Percentiles rank a stretch among this genome's conserved stretches.
Conservation (phyloP, 1,139 yeast species). For the Kodamaea sp. region DNA sequence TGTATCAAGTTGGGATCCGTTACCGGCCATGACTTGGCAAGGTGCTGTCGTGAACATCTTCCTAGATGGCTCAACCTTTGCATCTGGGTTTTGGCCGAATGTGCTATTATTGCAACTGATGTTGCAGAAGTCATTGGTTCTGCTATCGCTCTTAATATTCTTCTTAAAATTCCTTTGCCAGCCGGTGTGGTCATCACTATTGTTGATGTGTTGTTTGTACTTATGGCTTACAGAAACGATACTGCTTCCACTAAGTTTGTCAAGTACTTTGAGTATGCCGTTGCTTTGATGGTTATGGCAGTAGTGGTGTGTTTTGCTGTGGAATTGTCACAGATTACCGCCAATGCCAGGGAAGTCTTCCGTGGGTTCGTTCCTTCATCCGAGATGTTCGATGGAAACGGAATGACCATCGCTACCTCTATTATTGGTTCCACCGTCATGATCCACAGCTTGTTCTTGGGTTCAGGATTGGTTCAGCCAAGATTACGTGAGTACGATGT, state of each 20-base stretch:
- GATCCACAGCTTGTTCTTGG: slow-evolving; percentile 78
- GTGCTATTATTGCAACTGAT: slow-evolving; percentile 82
- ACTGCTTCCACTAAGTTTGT: slow-evolving; percentile 63
- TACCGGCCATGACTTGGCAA: slow-evolving; percentile 75
- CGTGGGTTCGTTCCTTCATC: slow-evolving; percentile 72
- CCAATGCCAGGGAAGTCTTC: slow-evolving; percentile 51
- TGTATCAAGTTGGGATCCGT: slow-evolving; percentile 79
- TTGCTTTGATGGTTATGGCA: slow-evolving; percentile 64
- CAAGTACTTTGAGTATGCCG: slow-evolving; percentile 63
- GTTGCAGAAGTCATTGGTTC: slow-evolving; percentile 86
- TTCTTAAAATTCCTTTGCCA: slow-evolving; percentile 67
- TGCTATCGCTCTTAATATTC: slow-evolving; percentile 78
- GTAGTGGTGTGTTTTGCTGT: slow-evolving; percentile 75
- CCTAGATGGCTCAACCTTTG: slow-evolving; percentile 60
- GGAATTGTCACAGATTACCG: slow-evolving; percentile 59
- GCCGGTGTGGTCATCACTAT: slow-evolving; percentile 78
- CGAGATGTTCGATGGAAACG: slow-evolving; percentile 60
- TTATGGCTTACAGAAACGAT: slow-evolving; percentile 75
- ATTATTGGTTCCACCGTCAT: slow-evolving; percentile 82
- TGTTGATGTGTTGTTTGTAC: slow-evolving; percentile 69
- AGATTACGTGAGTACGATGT: slow-evolving; percentile 64
- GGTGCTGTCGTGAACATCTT: slow-evolving; percentile 62
- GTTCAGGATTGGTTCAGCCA: slow-evolving; percentile 76
- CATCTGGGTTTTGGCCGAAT: slow-evolving; percentile 71
- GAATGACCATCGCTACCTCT: slow-evolving; percentile 74